Base-by-base conservation (phyloP, 768 basidiomycete genomes). In the Psilocybe tampanensis region DNA sequence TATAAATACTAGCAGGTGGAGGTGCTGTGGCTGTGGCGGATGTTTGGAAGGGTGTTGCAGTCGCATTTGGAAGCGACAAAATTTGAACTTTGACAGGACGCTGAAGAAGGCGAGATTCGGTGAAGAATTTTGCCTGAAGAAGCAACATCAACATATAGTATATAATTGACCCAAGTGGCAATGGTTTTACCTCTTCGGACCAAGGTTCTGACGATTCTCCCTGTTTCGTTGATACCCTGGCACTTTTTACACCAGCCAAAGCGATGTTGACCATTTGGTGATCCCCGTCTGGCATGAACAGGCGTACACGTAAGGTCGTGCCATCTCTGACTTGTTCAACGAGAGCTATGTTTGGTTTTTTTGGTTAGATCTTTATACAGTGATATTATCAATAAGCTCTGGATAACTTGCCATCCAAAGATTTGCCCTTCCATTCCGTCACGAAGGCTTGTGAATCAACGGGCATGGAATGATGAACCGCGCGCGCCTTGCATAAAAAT, bases 311-410 rank as follows among this genome's bases (percentile, higher is more conserved):
- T 26, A 98, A 74, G 24, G 93, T 95, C 19, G 92, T 89, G 47
- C 95, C 96, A 68, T 98, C 95, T 48, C 91, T 84, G 51, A 98
- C 94, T 68, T 91, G 88, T 73, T 99, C 96, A 56, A 98, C 92
- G 58, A 98, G 83, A 47, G 90, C 95, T 95, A 56, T 34, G 56
- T 1, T 12, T 21, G 65, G 18, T 65, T 26, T 43, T 39, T 26
- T 52, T 63, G n/a, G 34, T 42, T 19, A 29, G n/a, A 33, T 6
- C 43, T 34, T 2, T 6, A 55, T 42, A n/a, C 33, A 51, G 18
- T 19, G 15, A 34, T n/a, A 15, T 18, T 13, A n/a, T 9, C 21
- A 26, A 29, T 29, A 29, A 29, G 9, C 29, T 29, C 29, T 34
- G n/a, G n/a, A n/a, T n/a, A 26, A 22, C 29, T 42, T 72, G 92